Evolutionary conservation across 306 rosid species (phyloP).

Genomic region (Lagenaria siceraria): DNA sequence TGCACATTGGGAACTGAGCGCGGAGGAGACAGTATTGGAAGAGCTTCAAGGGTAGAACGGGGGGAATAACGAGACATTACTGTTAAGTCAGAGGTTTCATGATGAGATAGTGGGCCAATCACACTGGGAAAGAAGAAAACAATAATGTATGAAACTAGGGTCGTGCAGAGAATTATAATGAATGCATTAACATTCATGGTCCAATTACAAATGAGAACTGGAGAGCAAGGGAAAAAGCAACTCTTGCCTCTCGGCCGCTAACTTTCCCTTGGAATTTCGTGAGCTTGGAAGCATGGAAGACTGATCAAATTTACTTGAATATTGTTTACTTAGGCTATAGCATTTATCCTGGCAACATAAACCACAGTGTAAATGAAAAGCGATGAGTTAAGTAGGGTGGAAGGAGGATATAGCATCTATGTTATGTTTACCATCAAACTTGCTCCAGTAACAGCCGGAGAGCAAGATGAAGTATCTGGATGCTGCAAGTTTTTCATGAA

Average conservation of each 20-base stretch:
- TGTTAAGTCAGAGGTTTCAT: constrained; percentile 19
- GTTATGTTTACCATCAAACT: constrained; percentile 33
- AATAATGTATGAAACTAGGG: constrained; percentile 21
- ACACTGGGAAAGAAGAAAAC: constrained; percentile 24
- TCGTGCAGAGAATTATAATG: constrained; percentile 8
- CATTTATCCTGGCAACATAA: constrained; percentile 41
- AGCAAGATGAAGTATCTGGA: constrained; percentile 31
- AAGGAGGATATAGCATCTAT: not conserved
- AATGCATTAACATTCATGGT: constrained; percentile 6
- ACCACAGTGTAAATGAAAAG: constrained; percentile 7
- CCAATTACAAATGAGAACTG: not conserved
- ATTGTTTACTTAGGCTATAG: constrained; percentile 32
- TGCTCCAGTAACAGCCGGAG: constrained; percentile 20
- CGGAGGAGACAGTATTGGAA: constrained; percentile 17
- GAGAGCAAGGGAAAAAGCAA: constrained; percentile 9
- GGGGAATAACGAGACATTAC: constrained; percentile 23
- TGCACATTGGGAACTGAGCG: constrained; percentile 11
- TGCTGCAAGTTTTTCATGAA: constrained; percentile 48
- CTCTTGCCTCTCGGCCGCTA: constrained; percentile 30
- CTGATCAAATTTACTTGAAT: constrained; percentile 35
- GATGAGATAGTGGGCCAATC: constrained; percentile 22
- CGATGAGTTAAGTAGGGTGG: not conserved
- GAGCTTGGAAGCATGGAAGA: constrained; percentile 18
- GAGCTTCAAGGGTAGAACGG: constrained; percentile 26
- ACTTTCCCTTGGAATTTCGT: constrained; percentile 26